These are phyloP conservation scores for Nicotiana rustica DNA, from an alignment of 305 asterid genomes.

Conservation along the genomic window DNA sequence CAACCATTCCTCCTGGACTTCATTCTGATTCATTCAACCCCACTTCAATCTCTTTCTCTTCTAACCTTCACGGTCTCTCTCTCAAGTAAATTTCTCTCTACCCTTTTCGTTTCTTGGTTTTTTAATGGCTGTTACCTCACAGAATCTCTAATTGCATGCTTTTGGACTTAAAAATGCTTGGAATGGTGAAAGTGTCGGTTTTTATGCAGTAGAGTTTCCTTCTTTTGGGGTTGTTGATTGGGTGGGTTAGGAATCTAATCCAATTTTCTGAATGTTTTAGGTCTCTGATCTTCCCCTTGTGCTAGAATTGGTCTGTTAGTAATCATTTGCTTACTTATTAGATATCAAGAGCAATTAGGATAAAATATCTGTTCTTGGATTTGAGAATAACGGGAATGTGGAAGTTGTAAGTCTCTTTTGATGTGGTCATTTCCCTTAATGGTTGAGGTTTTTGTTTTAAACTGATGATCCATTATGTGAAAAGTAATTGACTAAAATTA, in stretches of 20 bases:
- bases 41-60: slow-evolving; percentile 59
- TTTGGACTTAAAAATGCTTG: slow-evolving; percentile 8
- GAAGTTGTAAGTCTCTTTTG: neutral
- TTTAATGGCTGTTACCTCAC: neutral
- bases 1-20: slow-evolving; percentile 31
- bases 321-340: neutral
- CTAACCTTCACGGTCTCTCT: slow-evolving; percentile 52
- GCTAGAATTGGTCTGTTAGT: neutral
- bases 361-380: neutral
- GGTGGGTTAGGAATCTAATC: neutral
- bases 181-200: neutral
- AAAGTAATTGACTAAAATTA: neutral
- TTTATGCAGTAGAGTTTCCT: neutral
- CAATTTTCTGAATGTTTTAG: neutral
- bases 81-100: slow-evolving; percentile 49
- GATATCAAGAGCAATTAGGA: neutral
- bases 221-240: neutral
- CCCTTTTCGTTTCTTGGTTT: neutral
- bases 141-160: neutral
- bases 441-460: neutral
- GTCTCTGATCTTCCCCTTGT: neutral
- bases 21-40: slow-evolving; percentile 41
- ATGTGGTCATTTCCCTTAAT: neutral
- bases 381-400: neutral
- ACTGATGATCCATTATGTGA: neutral